Evolutionary conservation across 257 asterid genomes (phyloP).

Genomic region (Solanum sitiens): DNA sequence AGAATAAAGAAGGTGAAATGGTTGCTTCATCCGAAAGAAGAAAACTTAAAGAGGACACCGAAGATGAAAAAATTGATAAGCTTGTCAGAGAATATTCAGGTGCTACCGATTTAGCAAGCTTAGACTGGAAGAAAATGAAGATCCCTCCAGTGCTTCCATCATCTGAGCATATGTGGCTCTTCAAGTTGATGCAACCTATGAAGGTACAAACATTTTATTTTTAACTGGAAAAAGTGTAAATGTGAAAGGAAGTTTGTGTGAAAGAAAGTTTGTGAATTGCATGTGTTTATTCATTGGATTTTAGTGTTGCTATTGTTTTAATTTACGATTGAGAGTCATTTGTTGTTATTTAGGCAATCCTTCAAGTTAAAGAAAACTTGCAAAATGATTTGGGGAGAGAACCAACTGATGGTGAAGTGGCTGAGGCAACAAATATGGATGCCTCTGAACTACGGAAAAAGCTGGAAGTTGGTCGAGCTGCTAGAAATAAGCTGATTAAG

Average conservation of each 20-base stretch:
- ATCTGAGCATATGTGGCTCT: conserved; percentile 70
- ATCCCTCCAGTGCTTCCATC: conserved; percentile 82
- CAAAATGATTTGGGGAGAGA: conserved; percentile 60
- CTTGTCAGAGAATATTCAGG: conserved; percentile 68
- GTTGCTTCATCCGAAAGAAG: conserved; percentile 13
- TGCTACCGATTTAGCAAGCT: conserved; percentile 41
- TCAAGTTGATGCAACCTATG: conserved; percentile 77
- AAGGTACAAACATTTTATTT: conserved; percentile 36
- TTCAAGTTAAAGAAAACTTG: conserved; percentile 49
- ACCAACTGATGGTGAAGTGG: conserved; percentile 50
- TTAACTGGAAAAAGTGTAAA: background rate
- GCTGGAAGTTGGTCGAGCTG: conserved; percentile 74
- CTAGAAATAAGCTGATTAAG: conserved; percentile 87
- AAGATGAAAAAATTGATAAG: conserved; percentile 40
- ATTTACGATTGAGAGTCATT: background rate
- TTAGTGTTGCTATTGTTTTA: background rate
- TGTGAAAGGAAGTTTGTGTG: background rate
- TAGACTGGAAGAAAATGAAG: conserved; percentile 84
- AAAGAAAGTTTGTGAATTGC: background rate
- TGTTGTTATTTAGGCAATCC: conserved; percentile 42
- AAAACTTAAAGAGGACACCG: conserved; percentile 18
- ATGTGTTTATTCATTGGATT: background rate
- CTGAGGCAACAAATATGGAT: conserved; percentile 41
- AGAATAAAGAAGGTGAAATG: conserved; percentile 30
- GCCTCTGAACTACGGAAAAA: conserved; percentile 39